Percentiles rank a stretch among this genome's conserved stretches.
phyloP scores from a whole-genome alignment of 352 stramenopile species.

The Phytophthora rubi region DNA sequence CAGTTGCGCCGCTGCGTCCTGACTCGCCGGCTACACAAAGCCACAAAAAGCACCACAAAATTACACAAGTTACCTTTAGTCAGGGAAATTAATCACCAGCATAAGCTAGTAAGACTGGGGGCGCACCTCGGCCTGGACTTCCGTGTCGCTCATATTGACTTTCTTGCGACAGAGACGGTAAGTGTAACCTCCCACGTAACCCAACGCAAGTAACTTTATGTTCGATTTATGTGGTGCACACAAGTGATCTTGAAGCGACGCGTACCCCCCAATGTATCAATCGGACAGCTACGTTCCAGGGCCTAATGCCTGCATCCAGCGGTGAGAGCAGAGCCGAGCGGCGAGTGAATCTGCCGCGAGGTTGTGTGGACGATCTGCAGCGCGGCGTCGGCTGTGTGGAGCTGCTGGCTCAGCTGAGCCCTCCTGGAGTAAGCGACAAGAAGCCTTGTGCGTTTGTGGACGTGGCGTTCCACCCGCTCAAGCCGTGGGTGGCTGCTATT shows the following conservation, averaged over 20 bases:
- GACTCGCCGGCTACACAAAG: neutral
- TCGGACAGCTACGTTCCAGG: neutral
- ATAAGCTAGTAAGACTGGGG: neutral
- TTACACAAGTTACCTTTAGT: neutral
- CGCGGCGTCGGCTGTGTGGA: conserved; percentile 58
- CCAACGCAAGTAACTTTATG: neutral
- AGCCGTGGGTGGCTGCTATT: conserved; percentile 72
- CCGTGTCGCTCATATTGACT: conserved; percentile 28
- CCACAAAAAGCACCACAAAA: conserved; percentile 1
- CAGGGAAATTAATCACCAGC: neutral
- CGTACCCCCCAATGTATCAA: conserved; percentile 11
- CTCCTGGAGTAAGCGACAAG: conserved; percentile 73
- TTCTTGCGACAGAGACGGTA: conserved; percentile 17
- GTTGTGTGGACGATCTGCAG: conserved; percentile 72
- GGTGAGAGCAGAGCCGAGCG: conserved; percentile 9
- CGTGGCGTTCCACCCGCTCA: conserved; percentile 64
- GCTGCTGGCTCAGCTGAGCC: conserved; percentile 52
- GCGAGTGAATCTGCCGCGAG: conserved; percentile 39
- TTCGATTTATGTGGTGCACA: conserved; percentile 15
- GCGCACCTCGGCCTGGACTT: conserved; percentile 21
- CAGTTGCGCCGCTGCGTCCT: conserved; percentile 9
- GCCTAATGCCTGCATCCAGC: neutral
- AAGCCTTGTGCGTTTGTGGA: conserved; percentile 73
- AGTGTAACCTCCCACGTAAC: conserved; percentile 7
- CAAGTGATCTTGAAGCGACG: conserved; percentile 36